Evolutionary conservation across 1,284 basidiomycete species (phyloP).

Genomic region (Ganoderma lingzhi): DNA sequence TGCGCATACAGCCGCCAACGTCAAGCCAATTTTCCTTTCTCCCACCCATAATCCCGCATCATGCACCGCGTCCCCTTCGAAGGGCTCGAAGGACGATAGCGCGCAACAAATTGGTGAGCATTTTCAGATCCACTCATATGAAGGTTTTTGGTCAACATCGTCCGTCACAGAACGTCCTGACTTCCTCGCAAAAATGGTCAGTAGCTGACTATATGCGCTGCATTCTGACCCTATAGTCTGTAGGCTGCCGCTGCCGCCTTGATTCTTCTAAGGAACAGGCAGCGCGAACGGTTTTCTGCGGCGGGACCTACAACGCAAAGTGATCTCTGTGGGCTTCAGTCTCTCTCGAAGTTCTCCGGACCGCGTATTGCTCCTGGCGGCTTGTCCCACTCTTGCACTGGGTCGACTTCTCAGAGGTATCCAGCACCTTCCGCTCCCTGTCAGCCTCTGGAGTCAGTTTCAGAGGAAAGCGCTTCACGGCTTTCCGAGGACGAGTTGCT

Average conservation of each 20-base stretch:
- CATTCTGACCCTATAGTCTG: too few species aligned
- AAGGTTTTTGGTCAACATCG: not conserved
- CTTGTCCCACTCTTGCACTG: not conserved
- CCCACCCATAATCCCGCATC: not conserved
- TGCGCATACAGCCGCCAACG: not conserved
- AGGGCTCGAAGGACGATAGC: not conserved
- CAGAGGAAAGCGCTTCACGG: too few species aligned
- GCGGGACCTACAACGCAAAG: not conserved
- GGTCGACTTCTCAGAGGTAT: too few species aligned
- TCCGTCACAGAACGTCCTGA: constrained; percentile 3
- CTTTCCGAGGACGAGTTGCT: not conserved
- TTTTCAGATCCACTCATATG: not conserved
- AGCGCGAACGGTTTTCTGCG: not conserved
- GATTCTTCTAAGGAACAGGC: not conserved
- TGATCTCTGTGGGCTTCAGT: not conserved
- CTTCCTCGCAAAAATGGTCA: not conserved
- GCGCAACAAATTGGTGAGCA: not conserved
- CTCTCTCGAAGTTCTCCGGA: not conserved
- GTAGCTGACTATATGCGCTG: not conserved
- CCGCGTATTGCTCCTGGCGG: not conserved
- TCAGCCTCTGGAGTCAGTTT: not conserved
- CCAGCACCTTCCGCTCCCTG: too few species aligned
- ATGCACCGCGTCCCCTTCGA: not conserved
- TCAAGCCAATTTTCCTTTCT: not conserved
- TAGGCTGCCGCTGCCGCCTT: constrained; percentile 4